Conservation (phyloP, 257 asterid genomes). For the Penstemon newberryi region DNA sequence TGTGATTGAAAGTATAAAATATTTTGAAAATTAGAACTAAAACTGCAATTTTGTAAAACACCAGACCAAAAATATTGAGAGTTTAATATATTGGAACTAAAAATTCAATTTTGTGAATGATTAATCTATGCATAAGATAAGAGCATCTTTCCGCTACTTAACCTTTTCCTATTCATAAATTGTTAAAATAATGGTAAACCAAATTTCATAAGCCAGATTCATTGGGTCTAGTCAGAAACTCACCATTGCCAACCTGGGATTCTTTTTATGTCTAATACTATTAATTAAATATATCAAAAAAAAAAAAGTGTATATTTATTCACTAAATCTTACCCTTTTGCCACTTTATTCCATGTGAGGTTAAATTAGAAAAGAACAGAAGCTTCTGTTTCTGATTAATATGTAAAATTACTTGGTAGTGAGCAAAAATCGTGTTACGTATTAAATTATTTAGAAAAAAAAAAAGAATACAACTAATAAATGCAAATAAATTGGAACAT, state of each 20-base stretch:
- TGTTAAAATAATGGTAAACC: neutral
- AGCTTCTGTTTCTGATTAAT: slow-evolving; percentile 43
- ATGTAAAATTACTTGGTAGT: slow-evolving; percentile 1
- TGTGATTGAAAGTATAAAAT: no score
- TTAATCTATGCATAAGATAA: no score
- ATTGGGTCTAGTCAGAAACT: slow-evolving; percentile 41
- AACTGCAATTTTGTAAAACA: no score
- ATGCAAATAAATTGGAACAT: no score
- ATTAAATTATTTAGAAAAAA: no score
- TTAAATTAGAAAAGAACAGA: slow-evolving; percentile 31
- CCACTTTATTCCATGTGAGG: neutral
- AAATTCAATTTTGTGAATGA: no score
- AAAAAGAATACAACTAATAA: no score
- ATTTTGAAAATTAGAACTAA: no score
- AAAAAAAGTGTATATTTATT: neutral
- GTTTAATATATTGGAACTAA: no score
- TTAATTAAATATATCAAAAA: neutral
- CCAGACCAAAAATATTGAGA: no score
- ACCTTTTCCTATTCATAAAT: slow-evolving; percentile 32
- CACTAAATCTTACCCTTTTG: neutral
- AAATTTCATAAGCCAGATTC: slow-evolving; percentile 16
- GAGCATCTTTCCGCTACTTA: slow-evolving; percentile 41
- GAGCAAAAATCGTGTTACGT: no score
- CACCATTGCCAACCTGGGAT: slow-evolving; percentile 66
- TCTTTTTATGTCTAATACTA: slow-evolving; percentile 24